Base-by-base conservation (phyloP, 495 filamentous ascomycete species). In the Pseudoneurospora amorphoporcata region DNA sequence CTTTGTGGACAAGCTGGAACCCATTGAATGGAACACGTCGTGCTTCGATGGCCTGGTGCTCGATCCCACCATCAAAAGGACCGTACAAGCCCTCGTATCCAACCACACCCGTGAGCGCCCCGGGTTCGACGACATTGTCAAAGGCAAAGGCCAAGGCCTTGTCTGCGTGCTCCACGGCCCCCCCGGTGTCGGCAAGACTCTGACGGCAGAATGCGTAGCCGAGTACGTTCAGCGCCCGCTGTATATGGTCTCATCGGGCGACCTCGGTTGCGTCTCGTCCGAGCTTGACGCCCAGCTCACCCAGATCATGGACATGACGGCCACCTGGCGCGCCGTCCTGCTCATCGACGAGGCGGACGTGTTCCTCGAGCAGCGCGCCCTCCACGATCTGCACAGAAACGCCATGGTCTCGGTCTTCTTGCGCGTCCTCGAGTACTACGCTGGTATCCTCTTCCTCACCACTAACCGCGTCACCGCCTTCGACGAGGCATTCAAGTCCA, bases 1-100 rank as follows among this genome's bases (percentile, higher is more conserved):
- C 53, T 78, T 75, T 38, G 75, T 79, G 9, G 76, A 82, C 42
- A 69, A 78, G 0, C 40, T 83, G 8, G 7, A 40, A 2, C 74
- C 79, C 8, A 76, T 83, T 17, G 69, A 78, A 68, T 81, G 78
- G 78, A 78, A 82, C 71, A 68, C 72, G 0, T 38, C 45, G 17
- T 81, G 79, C 40, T 91, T 91, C 71, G 84, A 88, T 7, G 80
- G 84, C 0, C 78, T 92, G 1, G 86, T 90, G 8, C 80, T 91
- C 3, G 82, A 87, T 2, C 45, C 77, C 4, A 77, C 78, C 8
- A 82, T 84, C 69, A 89, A 88, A 76, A 82, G 85, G 42, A 82
- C 88, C 1, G 81, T 90, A 14, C 79, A 83, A 73, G 84, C 87
- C 2, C 81, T 90, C 4, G 84, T 88, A 2, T 80, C 80, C 8